phyloP scores from a whole-genome alignment of 129 eudicot genomes.

The Artemisia tridentata region DNA sequence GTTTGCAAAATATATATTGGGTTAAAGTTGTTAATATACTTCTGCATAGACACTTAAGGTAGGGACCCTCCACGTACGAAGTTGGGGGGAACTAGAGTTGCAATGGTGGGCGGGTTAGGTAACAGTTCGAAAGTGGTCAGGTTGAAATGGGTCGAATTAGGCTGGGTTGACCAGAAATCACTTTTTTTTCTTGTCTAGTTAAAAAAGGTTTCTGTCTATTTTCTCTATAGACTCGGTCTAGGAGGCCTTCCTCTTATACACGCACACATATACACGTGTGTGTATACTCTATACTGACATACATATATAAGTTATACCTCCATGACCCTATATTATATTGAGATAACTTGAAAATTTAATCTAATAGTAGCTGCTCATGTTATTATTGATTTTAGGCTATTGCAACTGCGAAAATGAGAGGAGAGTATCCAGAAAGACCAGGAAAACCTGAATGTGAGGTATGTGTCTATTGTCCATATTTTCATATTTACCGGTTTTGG shows the following conservation, averaged over 20 bases:
- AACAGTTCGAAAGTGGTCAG: too few relatives aligned
- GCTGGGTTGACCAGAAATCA: too few relatives aligned
- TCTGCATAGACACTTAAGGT: too few relatives aligned
- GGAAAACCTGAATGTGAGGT: constrained; percentile 94
- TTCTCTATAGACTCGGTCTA: neutral
- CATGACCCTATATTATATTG: neutral
- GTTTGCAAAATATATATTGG: neutral
- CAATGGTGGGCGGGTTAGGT: too few relatives aligned
- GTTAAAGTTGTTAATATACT: too few relatives aligned
- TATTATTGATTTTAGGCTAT: constrained; percentile 53
- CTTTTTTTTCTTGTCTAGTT: neutral
- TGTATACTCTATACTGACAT: neutral
- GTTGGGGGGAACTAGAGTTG: too few relatives aligned
- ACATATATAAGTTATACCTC: constrained; percentile 9
- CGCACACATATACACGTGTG: neutral
- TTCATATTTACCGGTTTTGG: neutral
- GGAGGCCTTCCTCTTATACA: neutral
- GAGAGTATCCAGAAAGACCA: constrained; percentile 84
- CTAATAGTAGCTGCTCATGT: neutral
- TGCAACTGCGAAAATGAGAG: constrained; percentile 84
- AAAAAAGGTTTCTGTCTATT: neutral
- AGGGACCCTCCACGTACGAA: too few relatives aligned
- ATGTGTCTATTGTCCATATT: constrained; percentile 1
- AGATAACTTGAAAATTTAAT: neutral
- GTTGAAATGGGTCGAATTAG: too few relatives aligned